phyloP scores from a whole-genome alignment of 805 yeast genomes.

The Kluyveromyces wickerhamii region DNA sequence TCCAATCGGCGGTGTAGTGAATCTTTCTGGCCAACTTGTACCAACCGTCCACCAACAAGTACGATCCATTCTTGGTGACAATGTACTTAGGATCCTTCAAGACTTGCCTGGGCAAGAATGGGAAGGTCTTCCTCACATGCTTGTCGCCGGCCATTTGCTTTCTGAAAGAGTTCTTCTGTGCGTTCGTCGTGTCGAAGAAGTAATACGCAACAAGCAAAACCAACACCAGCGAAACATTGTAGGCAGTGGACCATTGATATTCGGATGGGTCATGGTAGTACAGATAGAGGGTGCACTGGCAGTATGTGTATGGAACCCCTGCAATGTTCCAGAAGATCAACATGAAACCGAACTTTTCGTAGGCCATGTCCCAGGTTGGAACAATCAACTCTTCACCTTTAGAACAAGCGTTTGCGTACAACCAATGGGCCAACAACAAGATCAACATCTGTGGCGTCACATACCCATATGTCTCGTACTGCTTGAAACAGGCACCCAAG shows the following conservation, averaged over 20 bases:
- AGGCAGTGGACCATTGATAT: slow-evolving; percentile 62
- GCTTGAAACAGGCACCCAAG: slow-evolving; percentile 66
- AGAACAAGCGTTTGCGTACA: slow-evolving; percentile 93
- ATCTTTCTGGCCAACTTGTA: slow-evolving; percentile 85
- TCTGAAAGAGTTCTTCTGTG: slow-evolving; percentile 91
- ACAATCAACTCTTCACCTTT: slow-evolving; percentile 97
- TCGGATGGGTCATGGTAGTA: slow-evolving; percentile 78
- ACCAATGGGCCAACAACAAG: slow-evolving; percentile 78
- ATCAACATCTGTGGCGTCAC: slow-evolving; percentile 69
- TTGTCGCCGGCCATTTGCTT: slow-evolving; percentile 74
- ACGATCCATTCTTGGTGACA: slow-evolving; percentile 76
- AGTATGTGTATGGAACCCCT: slow-evolving; percentile 97
- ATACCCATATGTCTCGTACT: slow-evolving; percentile 72
- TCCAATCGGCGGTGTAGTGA: slow-evolving; percentile 91
- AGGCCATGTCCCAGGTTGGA: slow-evolving; percentile 99
- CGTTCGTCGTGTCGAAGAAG: slow-evolving; percentile 91
- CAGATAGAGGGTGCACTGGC: slow-evolving; percentile 83
- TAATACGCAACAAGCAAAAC: slow-evolving; percentile 67
- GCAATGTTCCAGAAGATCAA: slow-evolving; percentile 97
- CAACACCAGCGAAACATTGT: slow-evolving; percentile 49
- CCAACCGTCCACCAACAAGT: slow-evolving; percentile 90
- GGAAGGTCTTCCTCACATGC: slow-evolving; percentile 77
- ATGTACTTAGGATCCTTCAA: slow-evolving; percentile 79
- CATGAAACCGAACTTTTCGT: slow-evolving; percentile 99
- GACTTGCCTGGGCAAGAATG: slow-evolving; percentile 80